phyloP scores from a whole-genome alignment of 2,329 filamentous ascomycete genomes.

The Tolypocladium capitatum region DNA sequence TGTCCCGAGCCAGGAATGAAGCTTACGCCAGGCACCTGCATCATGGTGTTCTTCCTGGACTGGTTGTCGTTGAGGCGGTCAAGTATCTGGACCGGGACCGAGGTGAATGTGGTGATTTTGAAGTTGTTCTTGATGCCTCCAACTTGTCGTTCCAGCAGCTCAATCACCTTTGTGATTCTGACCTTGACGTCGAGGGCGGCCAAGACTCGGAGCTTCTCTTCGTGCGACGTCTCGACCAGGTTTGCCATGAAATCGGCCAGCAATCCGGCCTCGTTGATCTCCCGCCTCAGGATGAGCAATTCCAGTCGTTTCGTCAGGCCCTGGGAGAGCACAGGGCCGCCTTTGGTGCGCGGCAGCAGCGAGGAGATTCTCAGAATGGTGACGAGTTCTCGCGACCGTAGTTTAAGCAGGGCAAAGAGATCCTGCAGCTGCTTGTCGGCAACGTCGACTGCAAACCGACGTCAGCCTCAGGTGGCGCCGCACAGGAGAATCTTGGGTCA shows the following conservation, averaged over 20 bases:
- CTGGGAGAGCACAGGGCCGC: slow-evolving; percentile 57
- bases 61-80: slow-evolving; percentile 35
- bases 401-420: slow-evolving; percentile 69
- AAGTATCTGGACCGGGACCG: slow-evolving; percentile 48
- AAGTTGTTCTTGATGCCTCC: slow-evolving; percentile 75
- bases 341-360: slow-evolving; percentile 58
- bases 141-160: slow-evolving; percentile 72
- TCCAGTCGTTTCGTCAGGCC: slow-evolving; percentile 79
- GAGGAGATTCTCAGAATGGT: slow-evolving; percentile 74
- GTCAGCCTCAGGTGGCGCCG: not conserved
- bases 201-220: slow-evolving; percentile 81
- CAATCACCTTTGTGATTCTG: slow-evolving; percentile 68
- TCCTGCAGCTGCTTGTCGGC: slow-evolving; percentile 51
- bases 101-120: slow-evolving; percentile 67
- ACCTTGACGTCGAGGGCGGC: slow-evolving; percentile 68
- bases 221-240: slow-evolving; percentile 71
- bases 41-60: slow-evolving; percentile 16
- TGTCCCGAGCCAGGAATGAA: slow-evolving; percentile 21
- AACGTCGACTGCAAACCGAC: slow-evolving; percentile 12
- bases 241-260: slow-evolving; percentile 97
- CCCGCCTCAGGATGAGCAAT: slow-evolving; percentile 72
- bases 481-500: not conserved
- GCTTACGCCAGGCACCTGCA: slow-evolving; percentile 26
- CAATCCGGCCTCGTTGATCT: slow-evolving; percentile 66
- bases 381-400: slow-evolving; percentile 73